Evolutionary conservation across 441 rosid species (phyloP), one percentile per base, ranked within the genome.

Genomic region (Brassica hybrid): DNA sequence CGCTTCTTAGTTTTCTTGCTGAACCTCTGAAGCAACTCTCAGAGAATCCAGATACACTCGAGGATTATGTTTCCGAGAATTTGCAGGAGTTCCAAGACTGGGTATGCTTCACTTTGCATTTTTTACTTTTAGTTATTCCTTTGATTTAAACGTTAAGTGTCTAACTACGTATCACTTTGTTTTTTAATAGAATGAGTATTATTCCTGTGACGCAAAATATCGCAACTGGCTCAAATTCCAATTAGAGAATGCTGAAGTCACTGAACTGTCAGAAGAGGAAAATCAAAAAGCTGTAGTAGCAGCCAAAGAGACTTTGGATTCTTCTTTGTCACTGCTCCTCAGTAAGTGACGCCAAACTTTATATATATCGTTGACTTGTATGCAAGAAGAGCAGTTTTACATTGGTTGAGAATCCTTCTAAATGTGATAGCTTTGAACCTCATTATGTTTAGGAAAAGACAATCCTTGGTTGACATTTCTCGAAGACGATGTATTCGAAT

Each of bases 1-100:
- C 85, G 45, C 85, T 96, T 80, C 96, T 94, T 76, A 87, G 98
- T 86, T 86, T 90, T 76, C 97, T 94, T 84, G 98, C 99, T 69
- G 99, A 96, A 83, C 99, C 99, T 74, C 80, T 96, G 84, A 96
- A 96, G 88, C 98, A 91, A 84, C 92, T 94, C 72, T 89, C 94
- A 10, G 97, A 94, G 83, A 80, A 82, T 71, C 90, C 90, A 72
- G 85, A 87, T 73, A 80, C 80, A 60, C 78, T 82, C 10, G 91
- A 90, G 77, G 93, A 89, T 82, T 85, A 83, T 79, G 86, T 89
- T 72, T 87, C 93, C 4, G 94, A 91, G 80, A 87, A 93, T 82
- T 81, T 94, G 82, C 90, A 86, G 72, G 99, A 96, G 86, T 94
- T 96, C 80, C 86, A 92, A 74, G 96, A 91, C 79, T 96, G 99